phyloP scores from a whole-genome alignment of 805 yeast species.

The Saccharomycopsis babjevae region DNA sequence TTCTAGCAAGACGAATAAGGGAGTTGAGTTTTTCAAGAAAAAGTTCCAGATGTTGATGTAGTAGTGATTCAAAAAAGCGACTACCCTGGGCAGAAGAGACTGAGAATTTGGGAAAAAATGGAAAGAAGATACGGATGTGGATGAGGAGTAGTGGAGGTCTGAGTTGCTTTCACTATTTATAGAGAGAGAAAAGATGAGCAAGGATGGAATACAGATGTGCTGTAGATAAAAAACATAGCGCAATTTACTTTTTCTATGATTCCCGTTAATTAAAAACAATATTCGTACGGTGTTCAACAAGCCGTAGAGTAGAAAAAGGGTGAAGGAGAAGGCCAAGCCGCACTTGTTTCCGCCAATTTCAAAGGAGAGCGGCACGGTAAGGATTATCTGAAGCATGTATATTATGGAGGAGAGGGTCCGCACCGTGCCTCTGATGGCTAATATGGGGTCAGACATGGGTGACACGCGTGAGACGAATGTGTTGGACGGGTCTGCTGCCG shows the following conservation, averaged over 20 bases:
- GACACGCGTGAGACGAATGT: neutral
- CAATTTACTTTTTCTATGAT: conserved; percentile 20
- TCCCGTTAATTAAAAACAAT: conserved; percentile 24
- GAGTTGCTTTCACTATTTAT: conserved; percentile 17
- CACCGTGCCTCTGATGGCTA: conserved; percentile 18
- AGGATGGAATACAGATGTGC: conserved; percentile 71
- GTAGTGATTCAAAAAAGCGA: conserved; percentile 27
- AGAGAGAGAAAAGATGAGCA: conserved; percentile 55
- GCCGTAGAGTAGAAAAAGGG: conserved; percentile 63
- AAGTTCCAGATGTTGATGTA: conserved; percentile 48
- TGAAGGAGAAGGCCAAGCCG: conserved; percentile 74
- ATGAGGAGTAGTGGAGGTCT: neutral
- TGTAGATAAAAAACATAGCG: conserved; percentile 62
- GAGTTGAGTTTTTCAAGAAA: conserved; percentile 70
- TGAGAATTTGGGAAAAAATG: conserved; percentile 4
- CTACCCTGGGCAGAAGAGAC: conserved; percentile 6
- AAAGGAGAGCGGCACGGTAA: conserved; percentile 86
- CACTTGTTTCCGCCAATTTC: conserved; percentile 88
- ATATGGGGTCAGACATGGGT: neutral
- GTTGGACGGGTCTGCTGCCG: too few species aligned
- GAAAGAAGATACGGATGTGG: neutral
- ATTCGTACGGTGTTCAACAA: conserved; percentile 63
- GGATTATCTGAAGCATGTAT: conserved; percentile 57
- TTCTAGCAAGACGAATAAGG: conserved; percentile 79
- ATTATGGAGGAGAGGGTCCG: conserved; percentile 41